Evolutionary conservation across 1,139 yeast genomes (phyloP), one percentile per base, ranked within the genome.

Genomic region (Suhomyces choctaworum): DNA sequence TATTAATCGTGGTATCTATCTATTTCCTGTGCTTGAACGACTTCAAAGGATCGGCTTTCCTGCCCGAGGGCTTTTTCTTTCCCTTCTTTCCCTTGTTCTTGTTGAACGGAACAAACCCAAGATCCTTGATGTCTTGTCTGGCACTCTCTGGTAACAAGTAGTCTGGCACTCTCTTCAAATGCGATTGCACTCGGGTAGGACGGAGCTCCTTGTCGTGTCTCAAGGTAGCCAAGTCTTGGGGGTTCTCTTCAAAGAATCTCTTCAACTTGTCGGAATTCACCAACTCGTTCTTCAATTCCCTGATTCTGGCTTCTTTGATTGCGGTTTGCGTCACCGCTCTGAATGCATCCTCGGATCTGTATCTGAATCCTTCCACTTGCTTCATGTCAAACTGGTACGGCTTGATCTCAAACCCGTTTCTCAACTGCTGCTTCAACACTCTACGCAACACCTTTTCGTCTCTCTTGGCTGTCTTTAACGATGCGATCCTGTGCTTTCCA

Each of bases 341-440:
- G 64, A 92, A 92, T 1, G 96, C 97, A 65, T 92, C 98, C 54
- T 92, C 97, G 66, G 90, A 81, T 73, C 99, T 82, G 61, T 94
- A 94, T 51, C 98, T 78, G 74, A 94, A 94, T 11, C 95, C 94
- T 57, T 94, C 96, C 32, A 92, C 89, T 60, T 92, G 98, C 41
- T 78, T 78, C 79, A 83, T 81, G 59, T 94, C 96, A 58, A 94
- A 92, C 44, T 86, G 84, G 54, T 92, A 94, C 5, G 97, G 97
- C 46, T 75, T 73, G 31, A 80, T 56, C 48, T 83, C 89, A 45
- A 80, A 78, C 1, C 95, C 95, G 31, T 78, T 66, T 50, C 81
- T 82, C 13, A 73, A 66, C 58, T 90, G 97, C 48, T 84, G 87
- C 48, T 78, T 82, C 40, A 85, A 73, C 30, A 94, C 83, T 47